Evolutionary conservation across 2,329 filamentous ascomycete genomes (phyloP).

Genomic region (Cryphonectria nitschkei): DNA sequence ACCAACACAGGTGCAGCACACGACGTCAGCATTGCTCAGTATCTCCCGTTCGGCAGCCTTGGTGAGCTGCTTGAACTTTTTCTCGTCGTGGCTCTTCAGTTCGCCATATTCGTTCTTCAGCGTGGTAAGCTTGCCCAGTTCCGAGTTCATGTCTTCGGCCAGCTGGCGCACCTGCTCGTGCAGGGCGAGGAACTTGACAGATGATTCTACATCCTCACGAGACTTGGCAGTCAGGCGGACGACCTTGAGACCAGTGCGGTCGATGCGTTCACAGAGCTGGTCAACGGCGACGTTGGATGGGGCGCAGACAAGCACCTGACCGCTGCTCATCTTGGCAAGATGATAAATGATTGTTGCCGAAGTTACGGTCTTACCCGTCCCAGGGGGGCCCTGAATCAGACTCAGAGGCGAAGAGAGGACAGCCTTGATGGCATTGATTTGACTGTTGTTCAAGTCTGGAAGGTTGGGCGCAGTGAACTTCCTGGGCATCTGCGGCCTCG

Average conservation of each 20-base stretch:
- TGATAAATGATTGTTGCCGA: conserved; percentile 99
- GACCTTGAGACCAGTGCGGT: conserved; percentile 91
- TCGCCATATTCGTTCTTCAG: conserved; percentile 92
- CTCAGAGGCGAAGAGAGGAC: conserved; percentile 92
- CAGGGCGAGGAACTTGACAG: conserved; percentile 90
- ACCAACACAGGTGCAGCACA: conserved; percentile 98
- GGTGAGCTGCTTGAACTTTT: conserved; percentile 96
- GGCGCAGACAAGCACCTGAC: conserved; percentile 93
- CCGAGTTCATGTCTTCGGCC: conserved; percentile 77
- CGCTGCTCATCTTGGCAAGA: conserved; percentile 90
- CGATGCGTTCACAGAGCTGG: conserved; percentile 95
- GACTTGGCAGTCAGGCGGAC: conserved; percentile 99
- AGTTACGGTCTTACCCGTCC: conserved; percentile 97
- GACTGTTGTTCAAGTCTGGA: conserved; percentile 92
- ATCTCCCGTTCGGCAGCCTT: conserved; percentile 95
- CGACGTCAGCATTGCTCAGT: conserved; percentile 91
- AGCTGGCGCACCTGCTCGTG: conserved; percentile 98
- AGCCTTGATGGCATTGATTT: conserved; percentile 94
- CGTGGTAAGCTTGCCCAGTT: conserved; percentile 88
- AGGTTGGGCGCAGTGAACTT: conserved; percentile 95
- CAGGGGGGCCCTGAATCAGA: conserved; percentile 94
- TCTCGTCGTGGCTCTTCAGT: conserved; percentile 93
- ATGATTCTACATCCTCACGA: conserved; percentile 97
- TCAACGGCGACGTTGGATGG: conserved; percentile 98
- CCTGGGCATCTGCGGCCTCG: conserved; percentile 94